A percentile compares a stretch with the other conserved stretches of the same genome.
Conservation (phyloP, 108 stramenopile genomes). For the Skeletonema grethae region DNA sequence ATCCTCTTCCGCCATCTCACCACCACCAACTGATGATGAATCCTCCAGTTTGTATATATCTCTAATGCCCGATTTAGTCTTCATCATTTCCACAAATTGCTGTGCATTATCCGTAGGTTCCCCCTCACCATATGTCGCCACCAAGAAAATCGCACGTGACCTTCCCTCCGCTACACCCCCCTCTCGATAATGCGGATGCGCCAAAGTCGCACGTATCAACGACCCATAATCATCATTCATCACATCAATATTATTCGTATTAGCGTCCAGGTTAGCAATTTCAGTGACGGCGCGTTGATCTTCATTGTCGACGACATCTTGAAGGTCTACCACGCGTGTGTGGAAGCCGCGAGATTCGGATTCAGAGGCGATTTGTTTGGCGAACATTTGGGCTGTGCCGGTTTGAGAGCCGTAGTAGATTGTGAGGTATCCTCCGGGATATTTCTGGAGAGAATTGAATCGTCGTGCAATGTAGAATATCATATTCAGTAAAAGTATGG, state of each 20-base stretch:
- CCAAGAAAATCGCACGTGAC: conserved; percentile 79
- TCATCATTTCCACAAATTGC: conserved; percentile 75
- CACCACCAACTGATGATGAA: not conserved
- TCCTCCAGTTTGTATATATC: conserved; percentile 28
- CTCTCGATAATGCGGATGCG: conserved; percentile 34
- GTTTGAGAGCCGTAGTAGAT: conserved; percentile 98
- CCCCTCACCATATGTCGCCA: conserved; percentile 99
- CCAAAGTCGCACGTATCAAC: conserved; percentile 34
- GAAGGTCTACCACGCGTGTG: conserved; percentile 83
- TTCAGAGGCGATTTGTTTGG: conserved; percentile 83
- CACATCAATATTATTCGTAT: not conserved
- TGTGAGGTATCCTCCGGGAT: conserved; percentile 75
- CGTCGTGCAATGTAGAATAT: not conserved
- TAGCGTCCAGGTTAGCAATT: not conserved
- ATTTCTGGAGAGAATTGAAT: conserved; percentile 35
- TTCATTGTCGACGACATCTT: conserved; percentile 76
- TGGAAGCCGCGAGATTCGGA: conserved; percentile 82
- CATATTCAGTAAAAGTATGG: not conserved
- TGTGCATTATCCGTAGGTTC: conserved; percentile 98
- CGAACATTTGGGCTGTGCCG: conserved; percentile 97
- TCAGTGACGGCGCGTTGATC: conserved; percentile 4
- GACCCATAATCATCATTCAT: conserved; percentile 13
- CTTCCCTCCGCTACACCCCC: conserved; percentile 45
- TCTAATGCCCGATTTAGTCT: conserved; percentile 43
- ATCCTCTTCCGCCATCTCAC: conserved; percentile 17